Evolutionary conservation across 2,329 filamentous ascomycete species (phyloP).

Genomic region (Macrophomina tecta): DNA sequence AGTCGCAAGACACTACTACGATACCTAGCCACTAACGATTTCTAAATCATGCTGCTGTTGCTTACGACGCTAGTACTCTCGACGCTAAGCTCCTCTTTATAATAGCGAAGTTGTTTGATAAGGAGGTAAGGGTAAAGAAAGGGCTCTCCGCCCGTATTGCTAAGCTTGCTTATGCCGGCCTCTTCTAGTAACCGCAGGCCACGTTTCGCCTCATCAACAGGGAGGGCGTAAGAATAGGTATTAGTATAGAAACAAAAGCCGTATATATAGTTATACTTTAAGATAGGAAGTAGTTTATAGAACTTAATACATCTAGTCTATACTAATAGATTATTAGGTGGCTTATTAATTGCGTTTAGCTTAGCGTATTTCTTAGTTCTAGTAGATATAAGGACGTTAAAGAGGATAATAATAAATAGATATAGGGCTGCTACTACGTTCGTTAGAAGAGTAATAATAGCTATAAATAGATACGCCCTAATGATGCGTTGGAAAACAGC

Average conservation of each 20-base stretch:
- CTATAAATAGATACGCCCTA: background rate
- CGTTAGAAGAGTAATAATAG: background rate
- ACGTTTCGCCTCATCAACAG: constrained; percentile 50
- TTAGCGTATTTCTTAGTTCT: constrained; percentile 11
- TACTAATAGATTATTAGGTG: background rate
- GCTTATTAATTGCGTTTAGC: background rate
- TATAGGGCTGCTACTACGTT: background rate
- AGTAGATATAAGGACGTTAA: background rate
- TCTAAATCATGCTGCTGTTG: constrained; percentile 58
- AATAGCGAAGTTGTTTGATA: constrained; percentile 52
- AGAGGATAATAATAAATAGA: background rate
- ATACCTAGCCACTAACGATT: constrained; percentile 58
- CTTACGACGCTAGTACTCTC: constrained; percentile 62
- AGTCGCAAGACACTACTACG: constrained; percentile 63
- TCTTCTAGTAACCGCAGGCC: constrained; percentile 55
- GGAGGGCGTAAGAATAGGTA: constrained; percentile 53
- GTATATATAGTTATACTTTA: constrained; percentile 57
- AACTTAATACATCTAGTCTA: constrained; percentile 39
- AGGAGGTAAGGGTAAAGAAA: constrained; percentile 58
- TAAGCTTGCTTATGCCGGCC: constrained; percentile 62
- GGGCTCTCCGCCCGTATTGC: constrained; percentile 63
- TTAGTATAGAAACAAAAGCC: constrained; percentile 65
- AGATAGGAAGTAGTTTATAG: constrained; percentile 56
- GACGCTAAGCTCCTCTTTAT: constrained; percentile 56
- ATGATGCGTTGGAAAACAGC: background rate